A percentile compares a stretch with the other conserved stretches of the same genome.
Conservation (phyloP, 176 grass and related monocot genomes). For the Melocanna baccifera region DNA sequence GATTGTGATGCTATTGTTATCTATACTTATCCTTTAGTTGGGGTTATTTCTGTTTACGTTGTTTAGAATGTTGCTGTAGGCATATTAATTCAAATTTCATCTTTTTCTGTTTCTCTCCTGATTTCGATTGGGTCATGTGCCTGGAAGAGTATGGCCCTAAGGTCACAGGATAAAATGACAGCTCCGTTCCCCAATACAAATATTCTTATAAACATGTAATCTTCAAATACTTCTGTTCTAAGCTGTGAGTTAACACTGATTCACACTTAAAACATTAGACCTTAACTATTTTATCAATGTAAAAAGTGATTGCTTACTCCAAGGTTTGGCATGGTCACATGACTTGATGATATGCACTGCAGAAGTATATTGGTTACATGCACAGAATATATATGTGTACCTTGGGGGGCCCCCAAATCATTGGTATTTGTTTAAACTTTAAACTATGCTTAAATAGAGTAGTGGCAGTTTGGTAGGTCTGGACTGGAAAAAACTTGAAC, state of each 20-base stretch:
- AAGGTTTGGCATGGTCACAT: slow-evolving; percentile 1
- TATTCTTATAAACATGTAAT: not conserved
- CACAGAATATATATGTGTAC: not conserved
- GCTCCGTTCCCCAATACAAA: not conserved
- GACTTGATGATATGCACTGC: not conserved
- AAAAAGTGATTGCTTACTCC: not conserved
- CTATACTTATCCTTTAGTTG: not conserved
- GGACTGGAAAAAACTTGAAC: not conserved
- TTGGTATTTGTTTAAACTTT: not conserved
- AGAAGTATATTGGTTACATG: slow-evolving; percentile 16
- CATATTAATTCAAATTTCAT: not conserved
- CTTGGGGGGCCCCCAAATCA: not conserved
- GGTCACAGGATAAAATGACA: not conserved
- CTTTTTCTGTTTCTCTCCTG: not conserved
- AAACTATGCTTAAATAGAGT: not conserved
- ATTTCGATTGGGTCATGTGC: not conserved
- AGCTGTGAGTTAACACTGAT: not conserved
- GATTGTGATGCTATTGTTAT: not conserved
- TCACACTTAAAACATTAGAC: not conserved
- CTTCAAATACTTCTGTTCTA: not conserved
- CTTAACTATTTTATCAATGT: not conserved
- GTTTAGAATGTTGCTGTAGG: not conserved
- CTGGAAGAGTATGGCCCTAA: not conserved
- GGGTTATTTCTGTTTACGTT: not conserved
- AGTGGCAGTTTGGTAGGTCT: slow-evolving; percentile 5